Conservation (phyloP, 176 grass and related monocot genomes). For the Cenchrus purpureus region DNA sequence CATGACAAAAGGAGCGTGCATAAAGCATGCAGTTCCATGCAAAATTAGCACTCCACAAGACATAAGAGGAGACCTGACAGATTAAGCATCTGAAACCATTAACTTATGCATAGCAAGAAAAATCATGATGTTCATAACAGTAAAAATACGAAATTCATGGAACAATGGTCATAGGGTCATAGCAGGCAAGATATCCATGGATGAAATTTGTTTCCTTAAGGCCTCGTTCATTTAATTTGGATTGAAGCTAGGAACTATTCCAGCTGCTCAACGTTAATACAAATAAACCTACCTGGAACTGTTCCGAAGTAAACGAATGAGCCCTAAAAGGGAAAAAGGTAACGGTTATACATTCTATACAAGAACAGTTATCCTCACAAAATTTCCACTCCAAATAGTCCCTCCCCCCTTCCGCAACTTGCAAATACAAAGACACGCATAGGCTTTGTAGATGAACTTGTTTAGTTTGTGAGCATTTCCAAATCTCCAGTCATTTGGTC, state of each 20-base stretch:
- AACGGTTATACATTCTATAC: slow-evolving; percentile 17
- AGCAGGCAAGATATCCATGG: not conserved
- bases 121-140: not conserved
- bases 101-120: not conserved
- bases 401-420: not conserved
- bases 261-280: no score
- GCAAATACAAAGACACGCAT: not conserved
- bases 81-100: not conserved
- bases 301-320: no score
- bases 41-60: no score
- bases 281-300: no score
- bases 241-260: no score
- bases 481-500: slow-evolving; percentile 9
- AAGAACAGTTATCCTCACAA: not conserved
- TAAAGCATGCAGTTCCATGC: no score
- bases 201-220: not conserved
- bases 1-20: no score
- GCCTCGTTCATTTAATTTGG: no score
- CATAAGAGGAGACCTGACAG: no score
- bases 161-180: not conserved
- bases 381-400: not conserved
- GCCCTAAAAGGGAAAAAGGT: not conserved
- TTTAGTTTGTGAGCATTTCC: not conserved
- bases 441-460: no score
- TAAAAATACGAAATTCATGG: not conserved